These are phyloP conservation scores for Aspergillus sp. DNA, from an alignment of 2,329 filamentous ascomycete species.

Conservation along the genomic window DNA sequence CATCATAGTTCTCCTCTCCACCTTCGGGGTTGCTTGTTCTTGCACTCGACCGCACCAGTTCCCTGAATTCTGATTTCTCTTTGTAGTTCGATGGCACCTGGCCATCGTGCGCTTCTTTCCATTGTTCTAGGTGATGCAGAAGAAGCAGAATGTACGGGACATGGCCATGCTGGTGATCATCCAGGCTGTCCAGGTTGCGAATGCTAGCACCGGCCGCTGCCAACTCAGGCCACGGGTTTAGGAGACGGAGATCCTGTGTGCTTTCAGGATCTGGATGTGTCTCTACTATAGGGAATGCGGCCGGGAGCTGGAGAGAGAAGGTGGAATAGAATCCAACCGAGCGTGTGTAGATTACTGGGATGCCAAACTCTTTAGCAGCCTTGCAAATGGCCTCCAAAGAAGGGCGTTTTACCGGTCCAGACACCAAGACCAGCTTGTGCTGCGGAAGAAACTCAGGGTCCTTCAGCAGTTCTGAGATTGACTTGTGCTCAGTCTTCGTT, in stretches of 20 bases:
- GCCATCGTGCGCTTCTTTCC: slow-evolving; percentile 71
- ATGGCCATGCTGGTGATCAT: slow-evolving; percentile 84
- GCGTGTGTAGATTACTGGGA: slow-evolving; percentile 79
- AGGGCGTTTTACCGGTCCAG: slow-evolving; percentile 58
- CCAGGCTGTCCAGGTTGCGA: slow-evolving; percentile 66
- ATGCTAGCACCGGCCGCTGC: slow-evolving; percentile 66
- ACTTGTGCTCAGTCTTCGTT: slow-evolving; percentile 22
- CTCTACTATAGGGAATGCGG: slow-evolving; percentile 88
- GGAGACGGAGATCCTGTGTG: slow-evolving; percentile 78
- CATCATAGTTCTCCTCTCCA: slow-evolving; percentile 95
- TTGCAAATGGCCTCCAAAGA: slow-evolving; percentile 53
- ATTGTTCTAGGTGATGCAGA: slow-evolving; percentile 76
- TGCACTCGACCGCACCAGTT: slow-evolving; percentile 66
- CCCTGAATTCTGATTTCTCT: slow-evolving; percentile 82
- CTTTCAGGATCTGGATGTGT: slow-evolving; percentile 89
- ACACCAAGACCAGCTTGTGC: slow-evolving; percentile 63
- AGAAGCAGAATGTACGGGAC: slow-evolving; percentile 83
- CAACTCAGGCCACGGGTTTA: slow-evolving; percentile 85
- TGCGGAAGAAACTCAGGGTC: slow-evolving; percentile 42
- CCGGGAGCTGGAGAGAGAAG: slow-evolving; percentile 75
- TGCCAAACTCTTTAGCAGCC: slow-evolving; percentile 58
- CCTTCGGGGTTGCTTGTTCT: slow-evolving; percentile 76
- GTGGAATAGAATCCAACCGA: slow-evolving; percentile 91
- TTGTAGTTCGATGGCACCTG: slow-evolving; percentile 71
- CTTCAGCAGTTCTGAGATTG: slow-evolving; percentile 41